A percentile compares a stretch with the other conserved stretches of the same genome.
Conservation (phyloP, 2,329 filamentous ascomycete species). For the Sclerotinia spermophila region DNA sequence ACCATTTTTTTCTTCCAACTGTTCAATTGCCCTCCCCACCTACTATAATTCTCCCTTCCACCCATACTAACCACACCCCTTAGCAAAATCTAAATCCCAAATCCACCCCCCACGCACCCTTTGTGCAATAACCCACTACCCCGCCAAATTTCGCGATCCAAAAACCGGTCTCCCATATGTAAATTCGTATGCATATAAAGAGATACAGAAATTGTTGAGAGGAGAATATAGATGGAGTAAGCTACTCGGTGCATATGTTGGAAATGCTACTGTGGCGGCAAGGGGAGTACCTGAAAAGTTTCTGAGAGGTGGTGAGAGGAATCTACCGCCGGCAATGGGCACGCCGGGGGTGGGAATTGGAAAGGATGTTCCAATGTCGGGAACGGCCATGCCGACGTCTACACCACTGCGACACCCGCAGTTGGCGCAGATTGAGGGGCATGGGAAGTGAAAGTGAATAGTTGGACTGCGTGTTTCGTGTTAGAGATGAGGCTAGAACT, state of each 20-base stretch:
- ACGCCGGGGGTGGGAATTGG: background rate
- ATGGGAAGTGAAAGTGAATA: background rate
- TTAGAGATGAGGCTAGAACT: background rate
- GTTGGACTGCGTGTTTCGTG: background rate
- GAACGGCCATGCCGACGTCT: background rate
- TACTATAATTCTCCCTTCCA: no score
- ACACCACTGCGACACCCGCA: background rate
- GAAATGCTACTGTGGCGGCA: constrained; percentile 60
- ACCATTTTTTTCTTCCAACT: background rate
- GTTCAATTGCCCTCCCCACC: background rate
- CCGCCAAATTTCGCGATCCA: constrained; percentile 81
- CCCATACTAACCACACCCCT: background rate
- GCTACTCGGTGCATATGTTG: constrained; percentile 79
- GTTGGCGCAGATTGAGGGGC: background rate
- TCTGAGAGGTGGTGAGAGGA: constrained; percentile 28
- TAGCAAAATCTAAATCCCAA: constrained; percentile 18
- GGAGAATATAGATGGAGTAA: constrained; percentile 81
- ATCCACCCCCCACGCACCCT: constrained; percentile 35
- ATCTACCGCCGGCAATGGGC: background rate
- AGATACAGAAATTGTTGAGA: constrained; percentile 69
- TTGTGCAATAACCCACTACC: constrained; percentile 79
- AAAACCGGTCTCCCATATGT: constrained; percentile 78
- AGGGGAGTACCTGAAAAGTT: constrained; percentile 80
- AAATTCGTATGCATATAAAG: constrained; percentile 74
- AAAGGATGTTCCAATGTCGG: background rate